Base-by-base conservation (phyloP, 2,329 filamentous ascomycete species). In the Plenodomus lindquistii region DNA sequence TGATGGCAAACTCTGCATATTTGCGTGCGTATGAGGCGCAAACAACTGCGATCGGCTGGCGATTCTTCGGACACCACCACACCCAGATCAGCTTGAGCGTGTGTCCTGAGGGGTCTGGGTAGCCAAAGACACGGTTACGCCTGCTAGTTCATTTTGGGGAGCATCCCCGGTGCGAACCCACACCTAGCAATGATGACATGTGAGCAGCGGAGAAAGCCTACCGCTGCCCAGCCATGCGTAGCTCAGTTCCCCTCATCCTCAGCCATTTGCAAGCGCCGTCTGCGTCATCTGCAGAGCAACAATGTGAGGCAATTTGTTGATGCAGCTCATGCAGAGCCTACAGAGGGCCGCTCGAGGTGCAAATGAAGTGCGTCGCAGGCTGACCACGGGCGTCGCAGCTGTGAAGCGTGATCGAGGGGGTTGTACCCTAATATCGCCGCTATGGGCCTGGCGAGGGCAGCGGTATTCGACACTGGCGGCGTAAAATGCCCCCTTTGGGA, bases 331-430 rank as follows among this genome's bases (percentile, higher is more conserved):
- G 27, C 22, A 24, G 22, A 24, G 11, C 27, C 9, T 13, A 7
- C 27, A 31, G 48, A 53, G 47, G 52, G 40, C 57, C 62, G 55
- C 48, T 48, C 46, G 36, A 21, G 13, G 48, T 52, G 54, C 59
- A 63, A 48, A 65, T 59, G 47, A 55, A 52, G 24, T 43, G 45
- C 50, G 58, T 61, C 48, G 58, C 53, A 50, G 55, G 54, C 51
- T 55, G 57, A 54, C 52, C 49, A 55, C 52, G 43, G 55, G 40
- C 34, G 42, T 50, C 48, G 48, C 52, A 55, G 52, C 46, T 46
- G 47, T 42, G 40, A 31, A 31, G 27, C 27, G 27, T 31, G 27
- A 52, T 55, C 37, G 59, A 62, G 55, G 59, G 55, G 59, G 47
- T 53, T 40, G 48, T 50, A 54, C 52, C 38, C 49, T 59, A 62